A percentile compares a stretch with the other conserved stretches of the same genome.
phyloP scores from a whole-genome alignment of 441 rosid species.

The Arabidopsis hybrid region DNA sequence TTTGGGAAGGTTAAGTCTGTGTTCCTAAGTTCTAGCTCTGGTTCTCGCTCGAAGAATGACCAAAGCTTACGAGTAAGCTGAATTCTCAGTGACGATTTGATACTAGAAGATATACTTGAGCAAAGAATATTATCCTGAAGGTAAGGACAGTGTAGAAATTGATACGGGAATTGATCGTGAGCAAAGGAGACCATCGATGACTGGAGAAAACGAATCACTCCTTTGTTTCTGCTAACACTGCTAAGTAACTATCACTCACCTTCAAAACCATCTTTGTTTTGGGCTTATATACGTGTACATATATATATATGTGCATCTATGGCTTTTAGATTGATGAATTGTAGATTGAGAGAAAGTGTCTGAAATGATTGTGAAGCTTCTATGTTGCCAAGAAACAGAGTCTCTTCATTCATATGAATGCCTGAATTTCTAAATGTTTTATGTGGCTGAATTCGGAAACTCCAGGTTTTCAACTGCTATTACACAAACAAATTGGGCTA shows the following conservation, averaged over 20 bases:
- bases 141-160: not conserved
- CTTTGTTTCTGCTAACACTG: not conserved
- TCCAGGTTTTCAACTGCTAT: not conserved
- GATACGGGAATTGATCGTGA: not conserved
- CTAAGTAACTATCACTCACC: not conserved
- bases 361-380: not conserved
- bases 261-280: slow-evolving; percentile 4
- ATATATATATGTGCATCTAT: not conserved
- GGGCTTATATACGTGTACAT: not conserved
- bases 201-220: not conserved
- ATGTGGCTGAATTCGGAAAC: not conserved
- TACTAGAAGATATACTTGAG: slow-evolving; percentile 2
- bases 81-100: not conserved
- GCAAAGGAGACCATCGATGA: not conserved
- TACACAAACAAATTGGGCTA: not conserved
- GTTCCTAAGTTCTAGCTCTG: not conserved
- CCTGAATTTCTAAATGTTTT: not conserved
- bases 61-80: slow-evolving; percentile 11
- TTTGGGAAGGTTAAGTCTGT: not conserved
- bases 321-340: not conserved
- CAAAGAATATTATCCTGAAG: not conserved
- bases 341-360: slow-evolving; percentile 6
- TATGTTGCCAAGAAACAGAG: not conserved
- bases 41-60: not conserved
- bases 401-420: not conserved